Base-by-base conservation (phyloP, 2,329 filamentous ascomycete species). In the Colletotrichum sublineola region DNA sequence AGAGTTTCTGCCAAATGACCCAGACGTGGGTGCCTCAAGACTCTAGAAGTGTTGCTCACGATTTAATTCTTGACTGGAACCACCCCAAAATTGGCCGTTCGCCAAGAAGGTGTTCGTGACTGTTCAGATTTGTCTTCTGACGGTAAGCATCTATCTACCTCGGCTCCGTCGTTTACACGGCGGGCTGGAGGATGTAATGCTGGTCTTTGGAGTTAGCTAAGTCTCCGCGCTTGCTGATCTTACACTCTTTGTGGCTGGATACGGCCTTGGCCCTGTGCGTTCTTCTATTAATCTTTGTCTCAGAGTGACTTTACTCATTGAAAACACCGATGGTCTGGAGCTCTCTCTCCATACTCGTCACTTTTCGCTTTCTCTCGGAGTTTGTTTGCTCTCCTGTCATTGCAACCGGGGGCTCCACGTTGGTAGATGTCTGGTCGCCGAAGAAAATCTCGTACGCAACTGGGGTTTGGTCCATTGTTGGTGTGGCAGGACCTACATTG, bases 351-450 rank as follows among this genome's bases (percentile, higher is more conserved):
- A 68, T 68, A 60, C 69, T 74, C 14, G 61, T 73, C 2, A 63
- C 61, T 7, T 61, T 74, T 50, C 53, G 72, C 8, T 73, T 74
- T 18, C n/a, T 74, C 33, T 56, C 69, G 38, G 72, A 69, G 0
- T 74, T 74, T 11, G 44, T 74, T 38, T 69, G 72, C 3, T 73
- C 68, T 6, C 72, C 72, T n/a, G 70, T 71, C 7, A 31, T 74
- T 9, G 72, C 72, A 15, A 67, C 69, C 5, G 72, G 72, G 8
- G 72, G 68, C 3, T 69, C 72, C 3, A 73, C 68, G 3, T 46
- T 74, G n/a, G 70, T 42, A 15, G 73, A 73, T 40, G 73, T 74
- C 29, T 73, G 70, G 62, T 52, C 69, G 38, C 69, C 67, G 3
- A 62, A 65, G 56, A 73, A 74, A n/a, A 48, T 63, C 38, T 57